Percentiles rank a stretch among this genome's conserved stretches.
These are phyloP conservation scores for Aspergillus pseudoglaucus DNA, from an alignment of 2,329 filamentous ascomycete genomes.

Conservation along the genomic window DNA sequence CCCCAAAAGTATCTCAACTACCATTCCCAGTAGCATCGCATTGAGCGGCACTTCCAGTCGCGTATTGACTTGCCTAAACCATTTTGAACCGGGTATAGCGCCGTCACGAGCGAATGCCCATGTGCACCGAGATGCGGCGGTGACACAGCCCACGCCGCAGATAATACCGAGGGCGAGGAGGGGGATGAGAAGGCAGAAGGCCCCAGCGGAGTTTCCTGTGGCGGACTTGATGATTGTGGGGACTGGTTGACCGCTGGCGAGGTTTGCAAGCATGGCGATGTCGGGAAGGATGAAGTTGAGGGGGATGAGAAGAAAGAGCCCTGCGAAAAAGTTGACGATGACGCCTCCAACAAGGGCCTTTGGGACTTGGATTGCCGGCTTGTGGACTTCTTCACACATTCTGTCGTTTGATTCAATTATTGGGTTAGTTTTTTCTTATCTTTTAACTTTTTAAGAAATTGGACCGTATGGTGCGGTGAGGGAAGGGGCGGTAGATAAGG, in stretches of 20 bases:
- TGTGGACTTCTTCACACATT: constrained; percentile 62
- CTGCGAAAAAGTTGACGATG: constrained; percentile 55
- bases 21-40: constrained; percentile 59
- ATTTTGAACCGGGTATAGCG: constrained; percentile 58
- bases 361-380: constrained; percentile 57
- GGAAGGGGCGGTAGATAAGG: background rate
- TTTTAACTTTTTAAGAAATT: too few relatives aligned
- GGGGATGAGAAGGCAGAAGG: constrained; percentile 63
- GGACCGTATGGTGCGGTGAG: too few relatives aligned
- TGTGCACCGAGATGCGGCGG: constrained; percentile 62
- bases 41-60: constrained; percentile 60
- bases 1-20: constrained; percentile 62
- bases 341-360: constrained; percentile 62
- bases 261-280: constrained; percentile 54
- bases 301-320: constrained; percentile 59
- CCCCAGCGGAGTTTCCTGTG: constrained; percentile 63
- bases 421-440: background rate
- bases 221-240: constrained; percentile 65
- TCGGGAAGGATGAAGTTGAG: constrained; percentile 67
- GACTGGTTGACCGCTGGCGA: constrained; percentile 66
- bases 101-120: constrained; percentile 67
- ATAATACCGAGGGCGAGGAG: constrained; percentile 66
- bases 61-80: constrained; percentile 58
- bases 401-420: constrained; percentile 8
- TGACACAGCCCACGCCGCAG: constrained; percentile 63